Conservation (phyloP, 2,329 filamentous ascomycete genomes). For the Claviceps citrina region DNA sequence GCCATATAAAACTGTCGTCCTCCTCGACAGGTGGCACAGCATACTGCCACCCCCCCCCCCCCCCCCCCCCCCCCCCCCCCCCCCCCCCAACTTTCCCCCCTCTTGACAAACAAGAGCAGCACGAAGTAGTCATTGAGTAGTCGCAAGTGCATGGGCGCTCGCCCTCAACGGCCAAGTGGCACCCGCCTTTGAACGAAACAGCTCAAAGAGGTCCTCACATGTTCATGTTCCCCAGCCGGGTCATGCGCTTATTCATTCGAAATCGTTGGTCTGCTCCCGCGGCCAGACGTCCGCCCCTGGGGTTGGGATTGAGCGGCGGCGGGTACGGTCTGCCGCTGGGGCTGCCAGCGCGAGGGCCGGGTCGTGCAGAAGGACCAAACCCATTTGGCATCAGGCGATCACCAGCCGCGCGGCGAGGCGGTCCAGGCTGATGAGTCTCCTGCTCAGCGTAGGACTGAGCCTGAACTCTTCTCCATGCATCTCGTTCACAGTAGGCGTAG, state of each 20-base stretch:
- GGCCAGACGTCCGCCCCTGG: constrained; percentile 7
- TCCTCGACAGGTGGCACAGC: too few species aligned
- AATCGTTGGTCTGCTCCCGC: constrained; percentile 16
- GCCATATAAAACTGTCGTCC: too few species aligned
- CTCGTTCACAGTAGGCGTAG: constrained; percentile 69
- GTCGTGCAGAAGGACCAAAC: constrained; percentile 9
- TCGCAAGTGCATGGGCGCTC: too few species aligned
- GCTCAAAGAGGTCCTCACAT: too few species aligned
- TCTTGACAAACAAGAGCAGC: too few species aligned
- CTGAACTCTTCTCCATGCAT: constrained; percentile 50
- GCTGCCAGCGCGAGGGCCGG: constrained; percentile 8
- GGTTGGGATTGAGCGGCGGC: constrained; percentile 1
- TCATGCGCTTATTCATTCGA: constrained; percentile 48
- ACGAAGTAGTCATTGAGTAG: too few species aligned
- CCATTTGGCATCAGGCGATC: constrained; percentile 13
- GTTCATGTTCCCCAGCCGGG: constrained; percentile 30
- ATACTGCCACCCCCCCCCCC: too few species aligned
- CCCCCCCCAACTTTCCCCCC: too few species aligned
- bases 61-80: too few species aligned
- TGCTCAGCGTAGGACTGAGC: constrained; percentile 9
- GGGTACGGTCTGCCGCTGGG: constrained; percentile 3
- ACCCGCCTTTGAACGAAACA: too few species aligned
- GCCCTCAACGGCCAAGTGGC: too few species aligned
- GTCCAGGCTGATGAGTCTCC: constrained; percentile 7
- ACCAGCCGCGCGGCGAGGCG: constrained; percentile 5